These are phyloP conservation scores for Metroxylon sagu DNA, from an alignment of 176 grass and related monocot species.

Conservation along the genomic window DNA sequence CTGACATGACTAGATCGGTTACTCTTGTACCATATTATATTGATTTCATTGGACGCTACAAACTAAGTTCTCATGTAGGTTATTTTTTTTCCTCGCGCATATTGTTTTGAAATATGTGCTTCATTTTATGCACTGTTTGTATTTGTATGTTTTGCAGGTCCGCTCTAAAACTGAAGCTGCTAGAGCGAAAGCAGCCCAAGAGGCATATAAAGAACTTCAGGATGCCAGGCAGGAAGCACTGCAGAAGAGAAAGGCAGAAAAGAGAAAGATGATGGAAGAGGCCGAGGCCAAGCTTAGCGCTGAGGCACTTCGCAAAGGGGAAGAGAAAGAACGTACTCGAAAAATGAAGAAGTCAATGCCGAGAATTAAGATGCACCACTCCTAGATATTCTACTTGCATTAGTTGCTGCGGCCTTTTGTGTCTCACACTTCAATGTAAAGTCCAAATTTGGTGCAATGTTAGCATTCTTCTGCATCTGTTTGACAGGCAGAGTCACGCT, in stretches of 20 bases:
- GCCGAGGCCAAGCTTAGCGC: conserved; percentile 66
- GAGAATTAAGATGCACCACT: conserved; percentile 86
- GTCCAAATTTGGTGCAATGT: too few relatives aligned
- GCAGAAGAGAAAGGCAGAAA: conserved; percentile 71
- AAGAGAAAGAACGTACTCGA: conserved; percentile 72
- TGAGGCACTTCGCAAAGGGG: conserved; percentile 65
- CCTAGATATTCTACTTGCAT: conserved; percentile 19
- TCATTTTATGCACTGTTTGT: neutral
- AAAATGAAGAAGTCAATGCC: conserved; percentile 80
- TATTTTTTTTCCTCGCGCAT: neutral
- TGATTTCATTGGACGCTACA: conserved; percentile 86
- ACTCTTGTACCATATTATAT: conserved; percentile 93
- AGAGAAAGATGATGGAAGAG: conserved; percentile 68
- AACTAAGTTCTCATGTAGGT: conserved; percentile 69
- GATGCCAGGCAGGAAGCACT: conserved; percentile 57
- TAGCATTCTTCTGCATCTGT: too few relatives aligned
- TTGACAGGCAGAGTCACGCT: too few relatives aligned
- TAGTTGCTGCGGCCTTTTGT: too few relatives aligned
- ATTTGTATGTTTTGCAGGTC: conserved; percentile 28
- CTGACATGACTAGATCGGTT: conserved; percentile 79
- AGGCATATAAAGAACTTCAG: conserved; percentile 73
- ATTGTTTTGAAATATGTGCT: neutral
- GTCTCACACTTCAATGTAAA: too few relatives aligned
- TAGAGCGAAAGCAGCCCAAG: conserved; percentile 69
- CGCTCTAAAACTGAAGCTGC: conserved; percentile 72